phyloP scores from a whole-genome alignment of 108 stramenopile genomes.

The Pelagomonas calceolata region DNA sequence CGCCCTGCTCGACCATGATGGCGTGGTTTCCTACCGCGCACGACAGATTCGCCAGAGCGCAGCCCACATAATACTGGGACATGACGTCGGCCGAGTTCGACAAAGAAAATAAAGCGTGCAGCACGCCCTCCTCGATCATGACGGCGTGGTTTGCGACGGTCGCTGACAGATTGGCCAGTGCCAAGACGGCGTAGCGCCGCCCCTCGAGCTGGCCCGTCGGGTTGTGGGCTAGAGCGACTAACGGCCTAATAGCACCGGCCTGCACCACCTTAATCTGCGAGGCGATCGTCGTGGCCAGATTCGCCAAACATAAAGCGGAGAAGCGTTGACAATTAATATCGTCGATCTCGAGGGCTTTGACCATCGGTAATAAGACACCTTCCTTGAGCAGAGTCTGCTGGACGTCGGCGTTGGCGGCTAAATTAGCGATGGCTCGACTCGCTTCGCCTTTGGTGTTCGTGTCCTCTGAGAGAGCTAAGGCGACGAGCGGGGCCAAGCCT shows the following conservation, averaged over 20 bases:
- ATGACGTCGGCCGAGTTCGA: conserved; percentile 55
- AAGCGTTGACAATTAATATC: conserved; percentile 57
- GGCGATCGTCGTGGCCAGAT: conserved; percentile 57
- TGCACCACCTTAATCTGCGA: conserved; percentile 64
- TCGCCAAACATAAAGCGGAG: conserved; percentile 62
- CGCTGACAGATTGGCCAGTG: conserved; percentile 63
- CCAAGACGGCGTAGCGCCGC: conserved; percentile 54
- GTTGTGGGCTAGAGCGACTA: conserved; percentile 34
- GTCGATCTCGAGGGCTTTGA: conserved; percentile 36
- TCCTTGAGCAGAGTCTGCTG: conserved; percentile 52
- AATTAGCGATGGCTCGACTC: conserved; percentile 55
- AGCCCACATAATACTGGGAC: conserved; percentile 62
- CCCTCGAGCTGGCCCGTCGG: conserved; percentile 41
- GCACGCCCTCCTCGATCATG: conserved; percentile 51
- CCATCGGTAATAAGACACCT: conserved; percentile 46
- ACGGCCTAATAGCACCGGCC: conserved; percentile 55
- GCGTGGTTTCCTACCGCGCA: conserved; percentile 53
- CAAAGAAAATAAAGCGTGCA: conserved; percentile 55
- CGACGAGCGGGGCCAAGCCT: conserved; percentile 53
- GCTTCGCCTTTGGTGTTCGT: conserved; percentile 50
- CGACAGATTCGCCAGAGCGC: conserved; percentile 62
- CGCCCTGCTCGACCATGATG: conserved; percentile 63
- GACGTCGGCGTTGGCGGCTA: conserved; percentile 64
- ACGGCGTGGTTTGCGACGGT: conserved; percentile 54
- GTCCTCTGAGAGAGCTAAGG: conserved; percentile 47